These are phyloP conservation scores for Suhomyces panamericanus DNA, from an alignment of 1,139 yeast species.

Conservation along the genomic window DNA sequence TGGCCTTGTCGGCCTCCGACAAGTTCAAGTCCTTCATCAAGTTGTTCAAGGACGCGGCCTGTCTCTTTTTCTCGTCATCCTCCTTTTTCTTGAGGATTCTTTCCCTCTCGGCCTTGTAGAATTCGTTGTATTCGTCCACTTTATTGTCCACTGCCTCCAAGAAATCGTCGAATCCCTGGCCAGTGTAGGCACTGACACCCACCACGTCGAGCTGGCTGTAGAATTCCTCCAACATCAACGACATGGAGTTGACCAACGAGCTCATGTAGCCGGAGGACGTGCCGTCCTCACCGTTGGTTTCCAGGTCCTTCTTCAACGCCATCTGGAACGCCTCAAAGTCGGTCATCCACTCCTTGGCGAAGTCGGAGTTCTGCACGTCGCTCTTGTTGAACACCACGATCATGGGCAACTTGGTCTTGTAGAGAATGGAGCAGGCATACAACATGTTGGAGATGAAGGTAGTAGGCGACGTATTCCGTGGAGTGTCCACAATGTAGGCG, in stretches of 20 bases:
- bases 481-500: constrained; percentile 96
- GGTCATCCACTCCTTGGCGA: constrained; percentile 96
- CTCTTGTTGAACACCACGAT: constrained; percentile 94
- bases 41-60: constrained; percentile 66
- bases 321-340: constrained; percentile 91
- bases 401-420: constrained; percentile 96
- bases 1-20: constrained; percentile 30
- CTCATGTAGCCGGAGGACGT: constrained; percentile 92
- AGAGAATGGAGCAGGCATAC: constrained; percentile 94
- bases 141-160: constrained; percentile 79
- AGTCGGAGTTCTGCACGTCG: constrained; percentile 79
- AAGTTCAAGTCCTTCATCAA: constrained; percentile 85
- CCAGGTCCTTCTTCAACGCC: constrained; percentile 64
- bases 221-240: constrained; percentile 93
- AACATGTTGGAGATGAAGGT: constrained; percentile 98
- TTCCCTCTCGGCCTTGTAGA: constrained; percentile 84
- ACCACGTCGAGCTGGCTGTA: constrained; percentile 91
- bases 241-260: constrained; percentile 90
- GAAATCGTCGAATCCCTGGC: constrained; percentile 92
- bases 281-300: constrained; percentile 66
- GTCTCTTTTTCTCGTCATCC: constrained; percentile 69
- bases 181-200: constrained; percentile 88
- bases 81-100: constrained; percentile 74
- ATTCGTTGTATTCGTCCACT: constrained; percentile 83
- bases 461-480: constrained; percentile 89